These are phyloP conservation scores for Didymella sp. DNA, from an alignment of 2,329 filamentous ascomycete species.

Conservation along the genomic window DNA sequence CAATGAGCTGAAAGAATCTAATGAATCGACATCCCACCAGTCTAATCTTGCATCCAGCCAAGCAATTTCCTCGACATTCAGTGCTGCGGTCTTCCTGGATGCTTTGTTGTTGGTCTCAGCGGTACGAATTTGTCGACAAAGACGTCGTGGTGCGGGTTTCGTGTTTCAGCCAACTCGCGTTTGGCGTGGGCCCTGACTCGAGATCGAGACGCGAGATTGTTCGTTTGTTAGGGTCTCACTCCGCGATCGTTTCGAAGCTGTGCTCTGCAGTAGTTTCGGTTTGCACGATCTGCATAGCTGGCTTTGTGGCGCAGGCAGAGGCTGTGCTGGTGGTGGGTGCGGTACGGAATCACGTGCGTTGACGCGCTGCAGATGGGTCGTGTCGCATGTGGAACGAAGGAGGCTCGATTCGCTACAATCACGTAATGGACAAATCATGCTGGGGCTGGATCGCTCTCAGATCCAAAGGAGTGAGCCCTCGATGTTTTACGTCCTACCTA, in stretches of 20 bases:
- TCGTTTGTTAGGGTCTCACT: constrained; percentile 1
- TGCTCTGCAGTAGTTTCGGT: constrained; percentile 2
- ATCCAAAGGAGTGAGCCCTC: no score
- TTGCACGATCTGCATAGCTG: background rate
- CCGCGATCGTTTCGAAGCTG: background rate
- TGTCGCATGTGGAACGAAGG: background rate
- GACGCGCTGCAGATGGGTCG: background rate
- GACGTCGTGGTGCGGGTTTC: background rate
- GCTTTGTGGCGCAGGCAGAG: constrained; percentile 6
- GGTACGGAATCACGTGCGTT: no score
- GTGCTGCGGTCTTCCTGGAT: background rate
- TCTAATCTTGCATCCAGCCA: background rate
- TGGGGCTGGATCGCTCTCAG: no score
- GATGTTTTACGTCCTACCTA: no score
- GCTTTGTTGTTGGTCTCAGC: background rate
- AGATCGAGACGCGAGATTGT: background rate
- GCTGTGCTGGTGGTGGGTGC: background rate
- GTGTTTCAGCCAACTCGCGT: background rate
- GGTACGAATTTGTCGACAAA: background rate
- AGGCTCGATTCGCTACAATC: no score
- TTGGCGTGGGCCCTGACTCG: constrained; percentile 1
- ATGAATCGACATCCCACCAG: background rate
- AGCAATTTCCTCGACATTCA: background rate
- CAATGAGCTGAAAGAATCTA: background rate
- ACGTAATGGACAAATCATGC: no score